phyloP scores from a whole-genome alignment of 2,329 filamentous ascomycete species.

The Stenocarpella maydis region DNA sequence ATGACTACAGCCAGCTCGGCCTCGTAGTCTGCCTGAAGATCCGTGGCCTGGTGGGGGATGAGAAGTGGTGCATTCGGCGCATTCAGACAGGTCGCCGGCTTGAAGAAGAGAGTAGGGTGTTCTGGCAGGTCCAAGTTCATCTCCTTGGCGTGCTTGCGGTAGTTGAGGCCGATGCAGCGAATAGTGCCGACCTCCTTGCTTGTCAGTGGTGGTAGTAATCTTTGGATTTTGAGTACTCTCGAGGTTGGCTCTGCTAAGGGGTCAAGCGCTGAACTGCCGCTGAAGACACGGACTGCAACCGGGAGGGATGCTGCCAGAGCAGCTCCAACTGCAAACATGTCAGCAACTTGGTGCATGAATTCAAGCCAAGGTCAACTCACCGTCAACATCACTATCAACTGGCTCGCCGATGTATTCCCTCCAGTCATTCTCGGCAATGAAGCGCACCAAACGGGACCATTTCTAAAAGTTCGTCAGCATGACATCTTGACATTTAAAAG shows the following conservation, averaged over 20 bases:
- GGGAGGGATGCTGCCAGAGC: constrained; percentile 33
- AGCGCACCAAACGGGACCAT: constrained; percentile 28
- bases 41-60: constrained; percentile 43
- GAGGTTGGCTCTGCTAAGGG: not conserved
- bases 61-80: constrained; percentile 44
- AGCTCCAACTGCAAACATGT: constrained; percentile 11
- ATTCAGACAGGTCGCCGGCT: constrained; percentile 47
- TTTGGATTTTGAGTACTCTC: not conserved
- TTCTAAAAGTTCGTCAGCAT: not conserved
- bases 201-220: constrained; percentile 47
- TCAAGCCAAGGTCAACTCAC: not conserved
- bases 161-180: constrained; percentile 56
- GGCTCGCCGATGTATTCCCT: constrained; percentile 26
- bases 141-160: constrained; percentile 50
- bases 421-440: constrained; percentile 24
- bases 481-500: not conserved
- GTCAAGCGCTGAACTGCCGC: constrained; percentile 15
- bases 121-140: constrained; percentile 48
- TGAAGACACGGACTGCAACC: constrained; percentile 37
- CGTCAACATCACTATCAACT: not conserved
- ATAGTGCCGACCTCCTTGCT: constrained; percentile 49
- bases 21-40: constrained; percentile 59
- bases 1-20: constrained; percentile 65
- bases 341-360: not conserved
- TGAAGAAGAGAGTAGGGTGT: constrained; percentile 49